These are phyloP conservation scores for Rhododendron williamsianum DNA, from an alignment of 148 eudicot genomes.

Conservation along the genomic window DNA sequence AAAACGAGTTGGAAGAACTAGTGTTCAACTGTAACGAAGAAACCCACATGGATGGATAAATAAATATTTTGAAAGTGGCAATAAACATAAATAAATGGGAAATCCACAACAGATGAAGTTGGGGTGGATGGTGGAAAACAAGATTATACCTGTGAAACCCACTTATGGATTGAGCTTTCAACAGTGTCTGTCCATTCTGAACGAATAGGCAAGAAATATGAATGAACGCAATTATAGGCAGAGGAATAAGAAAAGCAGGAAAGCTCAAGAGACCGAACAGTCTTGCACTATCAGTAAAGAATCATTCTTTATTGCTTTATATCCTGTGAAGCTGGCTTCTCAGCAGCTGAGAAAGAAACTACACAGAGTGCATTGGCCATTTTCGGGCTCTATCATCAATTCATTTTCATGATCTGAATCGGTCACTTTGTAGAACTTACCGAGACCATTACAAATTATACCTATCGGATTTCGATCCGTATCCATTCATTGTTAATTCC, in stretches of 20 bases:
- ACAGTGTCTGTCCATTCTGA: not conserved
- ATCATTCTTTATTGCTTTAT: slow-evolving; percentile 5
- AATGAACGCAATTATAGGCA: not conserved
- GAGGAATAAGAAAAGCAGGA: not conserved
- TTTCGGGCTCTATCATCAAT: not conserved
- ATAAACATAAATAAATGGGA: not conserved
- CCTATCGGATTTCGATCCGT: no score
- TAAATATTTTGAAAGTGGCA: not conserved
- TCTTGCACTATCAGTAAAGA: slow-evolving; percentile 15
- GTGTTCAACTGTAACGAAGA: not conserved
- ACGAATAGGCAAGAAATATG: not conserved
- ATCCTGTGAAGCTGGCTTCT: not conserved
- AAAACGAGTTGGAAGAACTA: not conserved
- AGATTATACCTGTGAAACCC: slow-evolving; percentile 10
- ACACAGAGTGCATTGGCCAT: not conserved
- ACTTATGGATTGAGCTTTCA: not conserved
- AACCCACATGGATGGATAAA: slow-evolving; percentile 11
- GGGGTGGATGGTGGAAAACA: not conserved
- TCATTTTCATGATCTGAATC: not conserved
- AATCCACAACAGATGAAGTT: not conserved
- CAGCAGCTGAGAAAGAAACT: not conserved
- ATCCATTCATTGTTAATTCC: not conserved
- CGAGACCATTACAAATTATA: not conserved
- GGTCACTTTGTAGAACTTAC: not conserved
- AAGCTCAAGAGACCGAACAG: not conserved